Base-by-base conservation (phyloP, 805 yeast genomes). In the Metschnikowia sp. region DNA sequence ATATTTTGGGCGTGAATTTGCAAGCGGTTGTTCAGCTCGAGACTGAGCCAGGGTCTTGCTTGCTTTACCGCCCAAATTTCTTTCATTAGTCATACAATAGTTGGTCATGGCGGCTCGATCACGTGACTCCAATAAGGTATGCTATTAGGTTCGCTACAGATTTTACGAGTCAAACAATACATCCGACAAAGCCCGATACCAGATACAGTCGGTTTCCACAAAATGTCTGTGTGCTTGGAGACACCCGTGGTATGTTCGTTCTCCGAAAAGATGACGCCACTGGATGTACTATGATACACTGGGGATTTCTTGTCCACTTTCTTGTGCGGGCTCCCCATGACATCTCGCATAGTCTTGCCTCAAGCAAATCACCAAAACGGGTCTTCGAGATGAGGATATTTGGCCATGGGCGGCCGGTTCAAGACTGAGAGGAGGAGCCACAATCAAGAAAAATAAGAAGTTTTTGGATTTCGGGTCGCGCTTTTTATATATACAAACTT, bases 281-380 rank as follows among this genome's bases (percentile, higher is more conserved):
- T 61, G 62, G 76, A 72, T 69, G 77, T 70, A 72, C 77, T 71
- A 72, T 72, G 77, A 70, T 69, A 70, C 76, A 72, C 77, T 52
- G 59, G 59, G 57, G 59, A 45, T 41, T 34, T n/a, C 19, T 9
- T 34, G 12, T 47, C 59, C 57, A 52, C 56, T 47, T 61, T 60
- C 48, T 50, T 64, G 42, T 59, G 50, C 59, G 58, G 58, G 58
- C 56, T 59, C 65, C 55, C 60, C 65, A 61, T 60, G 49, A 51
- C 61, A n/a, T 40, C 40, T 40, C 48, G 49, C 61, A 54, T 51
- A 56, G 54, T 60, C 65, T 55, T 57, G 76, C 77, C 65, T 59
- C 66, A 63, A 62, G 55, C 54, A 64, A 65, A 66, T 64, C 55
- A 50, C 74, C 76, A 72, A 64, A 54, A 72, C 77, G 76, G 73